A percentile compares a stretch with the other conserved stretches of the same genome.
These are phyloP conservation scores for Tremella fuciformis DNA, from an alignment of 768 basidiomycete species.

Conservation along the genomic window DNA sequence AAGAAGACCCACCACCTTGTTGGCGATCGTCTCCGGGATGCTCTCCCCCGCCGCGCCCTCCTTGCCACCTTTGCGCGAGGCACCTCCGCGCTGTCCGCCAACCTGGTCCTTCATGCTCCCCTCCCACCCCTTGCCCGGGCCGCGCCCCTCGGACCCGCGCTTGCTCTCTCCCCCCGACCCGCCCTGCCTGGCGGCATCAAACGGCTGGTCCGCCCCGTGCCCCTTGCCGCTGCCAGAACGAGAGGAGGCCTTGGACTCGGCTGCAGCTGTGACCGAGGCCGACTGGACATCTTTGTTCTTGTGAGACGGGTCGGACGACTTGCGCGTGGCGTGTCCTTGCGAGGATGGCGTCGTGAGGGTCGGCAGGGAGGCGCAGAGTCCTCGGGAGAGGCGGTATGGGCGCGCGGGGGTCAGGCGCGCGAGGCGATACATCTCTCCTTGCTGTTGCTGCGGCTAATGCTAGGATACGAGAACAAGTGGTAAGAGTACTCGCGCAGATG, in stretches of 20 bases:
- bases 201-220: slow-evolving; percentile 29
- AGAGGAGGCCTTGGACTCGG: slow-evolving; percentile 22
- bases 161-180: slow-evolving; percentile 20
- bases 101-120: slow-evolving; percentile 46
- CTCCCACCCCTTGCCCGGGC: slow-evolving; percentile 13
- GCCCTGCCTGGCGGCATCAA: slow-evolving; percentile 43
- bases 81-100: slow-evolving; percentile 41
- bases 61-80: slow-evolving; percentile 32
- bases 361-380: slow-evolving; percentile 12
- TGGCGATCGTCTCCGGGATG: slow-evolving; percentile 20
- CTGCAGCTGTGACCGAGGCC: slow-evolving; percentile 31
- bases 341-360: slow-evolving; percentile 14
- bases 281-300: slow-evolving; percentile 39
- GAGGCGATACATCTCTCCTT: slow-evolving; percentile 1
- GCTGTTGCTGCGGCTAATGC: too few relatives aligned
- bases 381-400: slow-evolving; percentile 3
- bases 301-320: slow-evolving; percentile 30
- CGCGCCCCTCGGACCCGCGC: slow-evolving; percentile 15
- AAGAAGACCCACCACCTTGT: slow-evolving; percentile 17
- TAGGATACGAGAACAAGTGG: too few relatives aligned
- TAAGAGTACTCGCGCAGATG: too few relatives aligned
- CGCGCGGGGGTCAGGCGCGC: slow-evolving; percentile 10
- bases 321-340: slow-evolving; percentile 44
- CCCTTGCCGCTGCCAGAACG: neutral
- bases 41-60: slow-evolving; percentile 33